Percentiles rank a stretch among this genome's conserved stretches.
Evolutionary conservation across 805 yeast species (phyloP).

Genomic region (Blastobotrys terrestris): DNA sequence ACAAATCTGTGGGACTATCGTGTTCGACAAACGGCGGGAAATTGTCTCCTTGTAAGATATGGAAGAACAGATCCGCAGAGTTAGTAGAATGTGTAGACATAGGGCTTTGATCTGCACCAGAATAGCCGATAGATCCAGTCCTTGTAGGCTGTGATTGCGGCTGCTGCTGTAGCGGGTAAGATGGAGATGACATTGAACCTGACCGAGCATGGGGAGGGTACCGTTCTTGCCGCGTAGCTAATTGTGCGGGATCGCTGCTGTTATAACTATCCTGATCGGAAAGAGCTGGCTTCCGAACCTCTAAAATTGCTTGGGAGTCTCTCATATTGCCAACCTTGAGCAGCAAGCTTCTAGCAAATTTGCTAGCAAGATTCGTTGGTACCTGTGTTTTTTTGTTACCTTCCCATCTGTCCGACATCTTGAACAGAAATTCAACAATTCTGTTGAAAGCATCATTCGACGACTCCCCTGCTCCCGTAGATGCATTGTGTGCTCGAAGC

Average conservation of each 20-base stretch:
- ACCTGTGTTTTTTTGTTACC: constrained; percentile 4
- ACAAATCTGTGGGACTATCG: not conserved
- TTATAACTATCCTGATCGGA: not conserved
- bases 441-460: constrained; percentile 4
- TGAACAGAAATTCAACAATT: constrained; percentile 9
- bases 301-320: not conserved
- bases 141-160: too few relatives aligned
- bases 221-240: not conserved
- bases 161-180: not conserved
- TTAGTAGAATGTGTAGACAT: not conserved
- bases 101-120: not conserved
- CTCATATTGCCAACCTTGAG: constrained; percentile 5
- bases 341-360: constrained; percentile 11
- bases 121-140: too few relatives aligned
- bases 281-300: not conserved
- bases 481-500: constrained; percentile 3
- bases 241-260: not conserved
- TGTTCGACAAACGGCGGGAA: not conserved
- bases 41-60: not conserved
- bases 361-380: constrained; percentile 12
- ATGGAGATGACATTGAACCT: not conserved
- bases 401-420: constrained; percentile 14
- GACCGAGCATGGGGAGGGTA: not conserved
- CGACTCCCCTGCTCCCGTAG: not conserved
- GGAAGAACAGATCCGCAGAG: not conserved